Percentiles rank a stretch among this genome's conserved stretches.
Evolutionary conservation across 1,284 basidiomycete species (phyloP).

Genomic region (Rhodotorula sp.): DNA sequence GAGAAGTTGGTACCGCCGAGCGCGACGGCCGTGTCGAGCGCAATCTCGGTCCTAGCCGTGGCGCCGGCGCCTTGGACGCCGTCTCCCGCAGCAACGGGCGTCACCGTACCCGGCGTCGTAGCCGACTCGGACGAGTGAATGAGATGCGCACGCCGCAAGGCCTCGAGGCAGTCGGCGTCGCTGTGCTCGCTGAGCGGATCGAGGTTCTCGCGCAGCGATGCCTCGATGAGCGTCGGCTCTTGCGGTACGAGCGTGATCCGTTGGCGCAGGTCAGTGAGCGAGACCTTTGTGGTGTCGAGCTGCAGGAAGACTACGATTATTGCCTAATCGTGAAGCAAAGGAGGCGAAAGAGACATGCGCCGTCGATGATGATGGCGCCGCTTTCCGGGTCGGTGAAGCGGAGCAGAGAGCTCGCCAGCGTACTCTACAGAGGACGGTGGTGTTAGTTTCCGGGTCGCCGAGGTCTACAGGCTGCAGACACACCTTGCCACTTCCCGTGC

Average conservation of each 20-base stretch:
- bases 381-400: slow-evolving; percentile 79
- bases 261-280: slow-evolving; percentile 29
- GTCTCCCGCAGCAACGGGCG: too few species aligned
- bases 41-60: neutral
- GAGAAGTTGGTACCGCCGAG: slow-evolving; percentile 50
- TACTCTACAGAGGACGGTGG: too few species aligned
- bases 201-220: slow-evolving; percentile 77
- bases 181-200: slow-evolving; percentile 79
- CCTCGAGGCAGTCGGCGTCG: slow-evolving; percentile 24
- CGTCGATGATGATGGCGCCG: slow-evolving; percentile 81
- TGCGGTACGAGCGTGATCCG: slow-evolving; percentile 46
- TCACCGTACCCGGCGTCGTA: neutral
- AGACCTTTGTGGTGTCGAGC: slow-evolving; percentile 69
- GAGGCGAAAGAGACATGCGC: too few species aligned
- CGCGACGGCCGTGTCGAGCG: slow-evolving; percentile 47
- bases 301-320: too few species aligned
- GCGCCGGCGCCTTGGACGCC: neutral
- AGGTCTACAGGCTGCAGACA: too few species aligned
- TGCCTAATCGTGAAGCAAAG: too few species aligned
- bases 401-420: slow-evolving; percentile 77
- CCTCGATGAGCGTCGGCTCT: slow-evolving; percentile 78
- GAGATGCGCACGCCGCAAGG: slow-evolving; percentile 56
- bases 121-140: neutral
- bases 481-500: slow-evolving; percentile 52
- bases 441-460: too few species aligned